Conservation (phyloP, 768 basidiomycete genomes). For the Phallus indusiatus region DNA sequence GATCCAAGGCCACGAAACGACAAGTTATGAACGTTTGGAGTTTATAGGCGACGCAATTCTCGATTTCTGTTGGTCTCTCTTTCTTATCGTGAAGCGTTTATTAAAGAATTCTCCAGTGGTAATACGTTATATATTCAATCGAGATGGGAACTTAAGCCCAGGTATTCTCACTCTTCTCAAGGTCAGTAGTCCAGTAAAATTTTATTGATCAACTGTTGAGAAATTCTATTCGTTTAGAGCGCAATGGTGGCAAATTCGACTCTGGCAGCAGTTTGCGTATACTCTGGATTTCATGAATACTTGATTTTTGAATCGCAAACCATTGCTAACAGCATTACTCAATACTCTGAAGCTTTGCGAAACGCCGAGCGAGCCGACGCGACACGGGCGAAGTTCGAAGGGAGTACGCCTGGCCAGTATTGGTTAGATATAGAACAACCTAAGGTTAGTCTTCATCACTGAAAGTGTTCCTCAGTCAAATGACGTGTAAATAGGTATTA, state of each 20-base stretch:
- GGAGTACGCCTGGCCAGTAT: slow-evolving; percentile 52
- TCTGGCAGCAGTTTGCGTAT: slow-evolving; percentile 67
- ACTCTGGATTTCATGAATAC: slow-evolving; percentile 53
- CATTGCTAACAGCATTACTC: slow-evolving; percentile 39
- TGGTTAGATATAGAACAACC: slow-evolving; percentile 73
- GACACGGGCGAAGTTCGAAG: slow-evolving; percentile 36
- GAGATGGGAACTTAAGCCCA: slow-evolving; percentile 54
- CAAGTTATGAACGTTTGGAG: slow-evolving; percentile 67
- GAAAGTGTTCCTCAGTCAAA: not conserved
- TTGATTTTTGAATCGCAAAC: slow-evolving; percentile 48
- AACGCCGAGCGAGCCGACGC: slow-evolving; percentile 36
- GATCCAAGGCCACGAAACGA: slow-evolving; percentile 42
- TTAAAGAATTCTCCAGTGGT: slow-evolving; percentile 40
- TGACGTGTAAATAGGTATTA: slow-evolving; percentile 38
- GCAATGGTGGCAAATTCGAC: slow-evolving; percentile 82
- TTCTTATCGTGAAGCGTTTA: slow-evolving; percentile 1
- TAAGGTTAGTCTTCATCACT: slow-evolving; percentile 39
- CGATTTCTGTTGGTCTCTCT: slow-evolving; percentile 55
- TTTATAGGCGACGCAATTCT: slow-evolving; percentile 83
- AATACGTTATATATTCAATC: slow-evolving; percentile 57
- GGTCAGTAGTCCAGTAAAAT: slow-evolving; percentile 26
- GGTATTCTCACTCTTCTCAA: slow-evolving; percentile 76
- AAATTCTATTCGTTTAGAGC: slow-evolving; percentile 32
- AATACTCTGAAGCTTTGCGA: slow-evolving; percentile 43
- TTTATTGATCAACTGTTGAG: not conserved